phyloP scores from a whole-genome alignment of 306 rosid genomes.

The Castanea mollissima region DNA sequence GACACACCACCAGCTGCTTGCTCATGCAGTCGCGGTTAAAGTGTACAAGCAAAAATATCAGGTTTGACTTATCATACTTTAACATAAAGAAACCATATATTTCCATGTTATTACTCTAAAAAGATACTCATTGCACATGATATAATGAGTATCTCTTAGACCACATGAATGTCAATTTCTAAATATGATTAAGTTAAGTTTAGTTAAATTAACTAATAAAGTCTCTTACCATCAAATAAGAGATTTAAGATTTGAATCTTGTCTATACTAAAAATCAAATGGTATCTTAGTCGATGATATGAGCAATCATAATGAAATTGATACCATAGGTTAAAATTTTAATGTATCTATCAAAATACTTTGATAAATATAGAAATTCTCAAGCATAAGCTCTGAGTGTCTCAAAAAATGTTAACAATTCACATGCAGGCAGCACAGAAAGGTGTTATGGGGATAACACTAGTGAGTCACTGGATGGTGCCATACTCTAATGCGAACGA shows the following conservation, averaged over 20 bases:
- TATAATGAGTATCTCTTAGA: background rate
- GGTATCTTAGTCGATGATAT: no score
- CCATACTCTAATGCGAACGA: conserved; percentile 33
- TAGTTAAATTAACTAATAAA: no score
- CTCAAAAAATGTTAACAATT: no score
- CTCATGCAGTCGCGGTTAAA: conserved; percentile 62
- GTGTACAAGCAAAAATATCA: conserved; percentile 53
- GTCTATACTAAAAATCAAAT: no score
- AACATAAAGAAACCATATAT: background rate
- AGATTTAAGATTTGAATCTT: no score
- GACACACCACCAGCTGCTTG: conserved; percentile 54
- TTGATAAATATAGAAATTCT: no score
- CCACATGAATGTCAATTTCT: background rate
- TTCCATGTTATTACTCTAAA: background rate
- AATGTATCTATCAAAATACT: no score
- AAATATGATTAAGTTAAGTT: background rate
- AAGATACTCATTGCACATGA: background rate
- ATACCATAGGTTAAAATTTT: no score
- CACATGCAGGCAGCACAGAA: conserved; percentile 48
- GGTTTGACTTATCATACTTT: conserved; percentile 18
- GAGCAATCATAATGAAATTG: no score
- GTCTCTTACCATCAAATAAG: no score
- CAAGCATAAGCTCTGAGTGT: no score
- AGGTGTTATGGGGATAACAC: conserved; percentile 60
- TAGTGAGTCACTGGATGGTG: conserved; percentile 47